These are phyloP conservation scores for Calonectria montana DNA, from an alignment of 2,329 filamentous ascomycete species.

Conservation along the genomic window DNA sequence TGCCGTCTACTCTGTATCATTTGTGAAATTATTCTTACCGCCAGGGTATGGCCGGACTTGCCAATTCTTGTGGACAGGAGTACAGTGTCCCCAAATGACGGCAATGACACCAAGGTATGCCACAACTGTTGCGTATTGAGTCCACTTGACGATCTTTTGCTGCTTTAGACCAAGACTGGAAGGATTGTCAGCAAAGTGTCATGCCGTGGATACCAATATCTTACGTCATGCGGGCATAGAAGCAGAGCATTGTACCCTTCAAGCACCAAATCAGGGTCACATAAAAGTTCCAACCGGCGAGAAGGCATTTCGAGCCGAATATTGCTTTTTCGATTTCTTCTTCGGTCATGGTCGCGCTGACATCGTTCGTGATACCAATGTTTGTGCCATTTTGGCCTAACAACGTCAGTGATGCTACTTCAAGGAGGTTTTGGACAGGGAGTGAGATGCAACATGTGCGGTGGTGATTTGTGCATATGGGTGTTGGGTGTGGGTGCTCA, in stretches of 20 bases:
- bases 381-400: conserved; percentile 53
- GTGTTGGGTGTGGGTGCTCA: background rate
- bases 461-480: background rate
- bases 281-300: conserved; percentile 55
- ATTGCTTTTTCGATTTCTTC: conserved; percentile 43
- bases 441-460: background rate
- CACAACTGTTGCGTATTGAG: conserved; percentile 42
- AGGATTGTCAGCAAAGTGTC: conserved; percentile 10
- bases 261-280: conserved; percentile 55
- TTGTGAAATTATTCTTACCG: conserved; percentile 35
- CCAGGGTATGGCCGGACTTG: conserved; percentile 55
- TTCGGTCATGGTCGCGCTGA: conserved; percentile 44
- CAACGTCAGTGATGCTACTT: conserved; percentile 19
- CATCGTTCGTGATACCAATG: conserved; percentile 48
- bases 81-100: conserved; percentile 51
- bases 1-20: accelerated
- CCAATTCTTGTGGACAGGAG: conserved; percentile 52
- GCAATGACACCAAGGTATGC: conserved; percentile 49
- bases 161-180: conserved; percentile 50
- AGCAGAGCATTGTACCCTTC: conserved; percentile 56
- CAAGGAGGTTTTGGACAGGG: background rate
- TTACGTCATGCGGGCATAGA: conserved; percentile 56
- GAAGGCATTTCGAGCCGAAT: conserved; percentile 49
- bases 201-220: conserved; percentile 2
- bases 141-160: conserved; percentile 51